Evolutionary conservation across 2,329 filamentous ascomycete species (phyloP).

Genomic region (Colletotrichum coccodes): DNA sequence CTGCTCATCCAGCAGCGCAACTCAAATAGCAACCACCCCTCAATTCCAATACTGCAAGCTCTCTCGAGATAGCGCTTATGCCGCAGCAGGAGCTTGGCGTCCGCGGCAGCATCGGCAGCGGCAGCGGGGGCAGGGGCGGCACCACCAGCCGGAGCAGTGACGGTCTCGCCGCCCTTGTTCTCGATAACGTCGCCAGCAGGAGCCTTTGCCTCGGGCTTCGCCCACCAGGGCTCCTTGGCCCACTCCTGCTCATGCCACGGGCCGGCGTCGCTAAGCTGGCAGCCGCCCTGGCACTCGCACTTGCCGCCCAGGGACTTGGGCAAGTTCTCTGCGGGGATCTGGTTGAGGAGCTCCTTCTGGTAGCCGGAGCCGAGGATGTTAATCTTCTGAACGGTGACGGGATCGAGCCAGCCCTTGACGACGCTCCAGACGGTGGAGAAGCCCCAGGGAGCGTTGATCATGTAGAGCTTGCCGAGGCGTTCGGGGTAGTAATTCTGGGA

Average conservation of each 20-base stretch:
- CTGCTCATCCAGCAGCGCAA: constrained; percentile 25
- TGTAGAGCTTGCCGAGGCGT: constrained; percentile 92
- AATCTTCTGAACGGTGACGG: constrained; percentile 96
- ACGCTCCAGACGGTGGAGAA: constrained; percentile 88
- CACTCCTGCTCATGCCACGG: constrained; percentile 85
- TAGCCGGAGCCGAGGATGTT: constrained; percentile 86
- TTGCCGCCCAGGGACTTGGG: constrained; percentile 86
- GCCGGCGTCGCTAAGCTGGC: constrained; percentile 86
- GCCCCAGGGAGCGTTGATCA: constrained; percentile 98
- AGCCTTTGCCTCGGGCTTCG: constrained; percentile 55
- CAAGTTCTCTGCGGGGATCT: constrained; percentile 90
- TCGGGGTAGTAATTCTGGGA: constrained; percentile 99
- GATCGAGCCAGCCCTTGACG: constrained; percentile 94
- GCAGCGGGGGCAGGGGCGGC: constrained; percentile 44
- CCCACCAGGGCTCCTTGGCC: constrained; percentile 73
- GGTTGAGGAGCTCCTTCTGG: constrained; percentile 83
- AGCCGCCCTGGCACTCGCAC: constrained; percentile 86
- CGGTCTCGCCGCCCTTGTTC: constrained; percentile 51
- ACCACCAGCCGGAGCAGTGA: constrained; percentile 42
- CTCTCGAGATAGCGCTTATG: constrained; percentile 36
- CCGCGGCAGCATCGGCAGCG: constrained; percentile 42
- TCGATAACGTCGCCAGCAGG: constrained; percentile 46
- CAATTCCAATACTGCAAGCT: background rate
- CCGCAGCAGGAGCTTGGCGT: constrained; percentile 47
- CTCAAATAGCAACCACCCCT: constrained; percentile 19